Evolutionary conservation across 495 filamentous ascomycete species (phyloP).

Genomic region (Penicillium tannophilum): DNA sequence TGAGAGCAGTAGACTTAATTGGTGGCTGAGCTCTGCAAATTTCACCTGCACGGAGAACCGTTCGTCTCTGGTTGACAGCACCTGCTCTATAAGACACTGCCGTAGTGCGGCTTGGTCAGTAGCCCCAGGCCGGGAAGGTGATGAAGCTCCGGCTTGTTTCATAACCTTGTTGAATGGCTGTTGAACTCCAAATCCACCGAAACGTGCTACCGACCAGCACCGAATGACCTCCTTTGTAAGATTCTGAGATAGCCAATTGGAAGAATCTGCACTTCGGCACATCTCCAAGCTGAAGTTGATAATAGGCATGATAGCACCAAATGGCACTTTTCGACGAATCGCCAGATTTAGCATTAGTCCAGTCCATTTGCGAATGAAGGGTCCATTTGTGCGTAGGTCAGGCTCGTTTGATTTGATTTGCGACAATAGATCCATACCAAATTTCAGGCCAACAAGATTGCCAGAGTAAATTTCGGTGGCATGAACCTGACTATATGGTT

Average conservation of each 20-base stretch:
- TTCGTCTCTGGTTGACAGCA: not conserved
- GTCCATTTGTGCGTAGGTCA: not conserved
- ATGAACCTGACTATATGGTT: not conserved
- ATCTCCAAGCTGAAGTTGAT: not conserved
- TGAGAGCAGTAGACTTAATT: not conserved
- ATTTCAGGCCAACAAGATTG: not conserved
- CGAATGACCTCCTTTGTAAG: not conserved
- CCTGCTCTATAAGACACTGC: not conserved
- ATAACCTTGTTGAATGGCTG: not conserved
- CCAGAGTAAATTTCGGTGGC: too few relatives aligned
- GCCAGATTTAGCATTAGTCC: not conserved
- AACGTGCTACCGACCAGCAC: not conserved
- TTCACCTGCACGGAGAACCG: not conserved
- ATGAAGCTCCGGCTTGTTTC: not conserved
- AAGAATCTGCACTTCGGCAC: not conserved
- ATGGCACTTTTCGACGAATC: not conserved
- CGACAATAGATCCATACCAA: constrained; percentile 1
- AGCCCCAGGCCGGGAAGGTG: not conserved
- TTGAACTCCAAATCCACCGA: not conserved
- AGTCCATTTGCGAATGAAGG: not conserved
- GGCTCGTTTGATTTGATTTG: not conserved
- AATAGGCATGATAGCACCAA: not conserved
- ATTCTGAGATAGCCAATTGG: not conserved
- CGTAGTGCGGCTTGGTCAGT: not conserved
- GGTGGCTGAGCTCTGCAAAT: not conserved